Evolutionary conservation across 2,329 filamentous ascomycete genomes (phyloP).

Genomic region (Beauveria rudraprayagi): DNA sequence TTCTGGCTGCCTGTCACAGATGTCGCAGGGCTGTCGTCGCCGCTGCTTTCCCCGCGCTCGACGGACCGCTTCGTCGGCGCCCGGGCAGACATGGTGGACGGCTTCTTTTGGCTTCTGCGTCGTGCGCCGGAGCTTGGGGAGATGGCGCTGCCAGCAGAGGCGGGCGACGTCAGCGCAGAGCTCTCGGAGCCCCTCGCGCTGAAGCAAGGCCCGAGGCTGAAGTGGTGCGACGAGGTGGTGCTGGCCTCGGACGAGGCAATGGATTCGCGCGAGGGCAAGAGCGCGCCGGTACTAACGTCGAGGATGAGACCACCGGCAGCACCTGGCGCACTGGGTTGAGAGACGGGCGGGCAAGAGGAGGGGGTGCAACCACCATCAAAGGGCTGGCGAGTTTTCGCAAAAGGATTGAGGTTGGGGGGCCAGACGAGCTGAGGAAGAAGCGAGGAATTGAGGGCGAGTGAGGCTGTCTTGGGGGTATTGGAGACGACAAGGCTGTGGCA

Average conservation of each 20-base stretch:
- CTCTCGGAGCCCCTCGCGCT: conserved; percentile 2
- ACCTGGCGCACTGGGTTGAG: not conserved
- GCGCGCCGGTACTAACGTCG: conserved; percentile 6
- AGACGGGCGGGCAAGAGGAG: not conserved
- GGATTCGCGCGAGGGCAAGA: conserved; percentile 5
- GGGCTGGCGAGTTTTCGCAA: conserved; percentile 1
- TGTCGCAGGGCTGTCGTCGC: conserved; percentile 25
- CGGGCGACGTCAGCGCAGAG: conserved; percentile 5
- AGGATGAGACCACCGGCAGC: conserved; percentile 3
- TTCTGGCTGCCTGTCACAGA: conserved; percentile 4
- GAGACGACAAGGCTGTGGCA: conserved; percentile 1
- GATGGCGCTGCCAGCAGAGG: conserved; percentile 2
- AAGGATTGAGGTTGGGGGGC: conserved; percentile 6
- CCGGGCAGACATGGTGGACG: conserved; percentile 6
- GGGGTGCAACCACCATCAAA: not conserved
- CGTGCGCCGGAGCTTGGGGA: conserved; percentile 4
- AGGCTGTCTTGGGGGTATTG: not conserved
- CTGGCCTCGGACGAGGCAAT: not conserved
- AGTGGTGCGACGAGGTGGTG: not conserved
- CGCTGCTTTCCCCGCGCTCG: conserved; percentile 28
- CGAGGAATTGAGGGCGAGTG: not conserved
- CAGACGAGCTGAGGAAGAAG: not conserved
- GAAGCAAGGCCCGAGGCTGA: conserved; percentile 7
- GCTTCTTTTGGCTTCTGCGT: not conserved
- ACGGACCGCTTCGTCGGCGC: conserved; percentile 31